Evolutionary conservation across 768 basidiomycete species (phyloP).

Genomic region (Psilocybe tampanensis): DNA sequence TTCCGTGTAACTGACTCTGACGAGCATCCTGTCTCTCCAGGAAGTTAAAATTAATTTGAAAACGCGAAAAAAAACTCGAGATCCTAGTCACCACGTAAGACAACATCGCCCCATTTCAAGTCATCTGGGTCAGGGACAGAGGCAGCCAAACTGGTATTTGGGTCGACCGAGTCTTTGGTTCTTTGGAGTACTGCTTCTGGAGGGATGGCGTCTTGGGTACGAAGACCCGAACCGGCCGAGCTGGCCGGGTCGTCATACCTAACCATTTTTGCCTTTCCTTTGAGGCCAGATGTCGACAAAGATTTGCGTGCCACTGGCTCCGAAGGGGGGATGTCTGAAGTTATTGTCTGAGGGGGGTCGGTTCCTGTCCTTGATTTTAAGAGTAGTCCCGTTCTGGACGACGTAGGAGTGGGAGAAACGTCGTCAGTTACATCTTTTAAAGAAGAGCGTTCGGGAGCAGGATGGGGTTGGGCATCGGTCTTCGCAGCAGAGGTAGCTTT

Average conservation of each 20-base stretch:
- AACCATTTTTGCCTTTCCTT: slow-evolving; percentile 38
- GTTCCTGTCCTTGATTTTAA: not conserved
- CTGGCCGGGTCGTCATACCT: slow-evolving; percentile 37
- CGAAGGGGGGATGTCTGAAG: not conserved
- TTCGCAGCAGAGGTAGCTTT: not conserved
- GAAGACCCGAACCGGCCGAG: not conserved
- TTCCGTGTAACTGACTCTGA: slow-evolving; percentile 70
- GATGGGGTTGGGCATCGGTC: not conserved
- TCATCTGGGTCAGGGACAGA: slow-evolving; percentile 33
- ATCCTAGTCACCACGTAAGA: slow-evolving; percentile 69
- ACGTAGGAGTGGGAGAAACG: slow-evolving; percentile 8
- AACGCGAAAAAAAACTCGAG: not conserved
- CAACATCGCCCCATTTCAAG: slow-evolving; percentile 49
- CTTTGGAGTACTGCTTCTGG: slow-evolving; percentile 71
- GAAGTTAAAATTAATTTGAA: slow-evolving; percentile 17
- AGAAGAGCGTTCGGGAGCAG: not conserved
- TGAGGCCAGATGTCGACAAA: slow-evolving; percentile 7
- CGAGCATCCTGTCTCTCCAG: slow-evolving; percentile 83
- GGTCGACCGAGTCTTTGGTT: slow-evolving; percentile 53
- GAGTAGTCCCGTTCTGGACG: slow-evolving; percentile 20
- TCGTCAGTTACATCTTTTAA: not conserved
- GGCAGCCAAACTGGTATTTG: slow-evolving; percentile 70
- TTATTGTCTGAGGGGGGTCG: not conserved
- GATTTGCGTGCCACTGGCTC: not conserved
- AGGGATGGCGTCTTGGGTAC: slow-evolving; percentile 40